Conservation (phyloP, 495 filamentous ascomycete species). For the Hypoxylon intermedium region DNA sequence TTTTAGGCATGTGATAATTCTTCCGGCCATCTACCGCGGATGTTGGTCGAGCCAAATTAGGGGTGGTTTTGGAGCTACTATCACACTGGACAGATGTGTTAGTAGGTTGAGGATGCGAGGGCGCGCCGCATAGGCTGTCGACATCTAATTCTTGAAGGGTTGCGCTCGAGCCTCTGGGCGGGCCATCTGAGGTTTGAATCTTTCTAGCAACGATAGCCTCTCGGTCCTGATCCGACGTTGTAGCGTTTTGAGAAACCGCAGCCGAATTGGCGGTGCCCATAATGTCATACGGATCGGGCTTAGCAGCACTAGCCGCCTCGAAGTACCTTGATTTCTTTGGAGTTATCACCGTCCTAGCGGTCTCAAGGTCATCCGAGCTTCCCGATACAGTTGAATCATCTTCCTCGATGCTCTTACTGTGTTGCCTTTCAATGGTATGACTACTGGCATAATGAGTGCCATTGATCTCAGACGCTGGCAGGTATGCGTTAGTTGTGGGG, state of each 20-base stretch:
- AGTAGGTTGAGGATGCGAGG: not conserved
- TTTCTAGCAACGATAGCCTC: not conserved
- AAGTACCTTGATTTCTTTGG: not conserved
- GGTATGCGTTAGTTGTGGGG: too few species aligned
- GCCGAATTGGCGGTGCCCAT: not conserved
- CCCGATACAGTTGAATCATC: not conserved
- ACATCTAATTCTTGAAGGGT: not conserved
- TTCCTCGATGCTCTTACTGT: not conserved
- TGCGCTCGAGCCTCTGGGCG: not conserved
- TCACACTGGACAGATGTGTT: slow-evolving; percentile 12
- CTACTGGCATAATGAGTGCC: not conserved
- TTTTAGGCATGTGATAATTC: not conserved
- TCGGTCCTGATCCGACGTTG: not conserved
- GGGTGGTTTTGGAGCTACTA: not conserved
- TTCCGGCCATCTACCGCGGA: not conserved
- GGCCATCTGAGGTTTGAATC: not conserved
- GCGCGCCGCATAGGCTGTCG: not conserved
- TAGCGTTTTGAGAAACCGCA: not conserved
- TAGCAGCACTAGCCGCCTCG: not conserved
- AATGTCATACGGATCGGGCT: slow-evolving; percentile 2
- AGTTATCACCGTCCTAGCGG: not conserved
- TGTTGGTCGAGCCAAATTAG: not conserved
- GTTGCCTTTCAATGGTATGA: not conserved
- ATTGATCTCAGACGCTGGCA: too few species aligned
- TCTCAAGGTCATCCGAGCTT: not conserved